phyloP scores from a whole-genome alignment of 2,329 filamentous ascomycete species.

The Capronia americana region DNA sequence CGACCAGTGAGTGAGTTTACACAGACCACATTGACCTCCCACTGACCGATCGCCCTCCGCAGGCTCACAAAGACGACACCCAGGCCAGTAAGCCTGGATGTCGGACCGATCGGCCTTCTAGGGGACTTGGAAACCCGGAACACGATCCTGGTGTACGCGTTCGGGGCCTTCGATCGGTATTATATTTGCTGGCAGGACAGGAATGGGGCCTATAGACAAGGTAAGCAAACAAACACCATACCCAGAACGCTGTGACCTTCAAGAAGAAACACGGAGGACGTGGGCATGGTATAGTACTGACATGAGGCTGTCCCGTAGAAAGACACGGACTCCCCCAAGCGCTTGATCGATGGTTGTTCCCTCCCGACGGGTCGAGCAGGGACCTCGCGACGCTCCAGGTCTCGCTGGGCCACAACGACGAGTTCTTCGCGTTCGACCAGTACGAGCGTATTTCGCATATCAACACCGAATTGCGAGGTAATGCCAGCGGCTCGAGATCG shows the following conservation, averaged over 20 bases:
- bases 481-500: constrained; percentile 2
- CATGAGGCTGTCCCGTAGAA: constrained; percentile 38
- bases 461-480: constrained; percentile 20
- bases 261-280: too few relatives aligned
- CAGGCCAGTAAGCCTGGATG: neutral
- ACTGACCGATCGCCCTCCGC: neutral
- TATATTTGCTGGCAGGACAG: constrained; percentile 50
- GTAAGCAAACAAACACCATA: constrained; percentile 33
- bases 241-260: too few relatives aligned
- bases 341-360: constrained; percentile 47
- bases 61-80: neutral
- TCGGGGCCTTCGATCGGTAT: constrained; percentile 50
- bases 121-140: constrained; percentile 38
- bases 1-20: neutral
- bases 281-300: too few relatives aligned
- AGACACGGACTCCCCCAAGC: constrained; percentile 45
- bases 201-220: constrained; percentile 46
- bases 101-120: constrained; percentile 14
- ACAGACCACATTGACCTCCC: neutral
- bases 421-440: constrained; percentile 50
- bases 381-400: constrained; percentile 48
- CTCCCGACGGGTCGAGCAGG: constrained; percentile 42
- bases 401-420: constrained; percentile 48
- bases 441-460: constrained; percentile 47
- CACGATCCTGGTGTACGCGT: constrained; percentile 48